A percentile compares a stretch with the other conserved stretches of the same genome.
phyloP scores from a whole-genome alignment of 495 filamentous ascomycete genomes.

The Bacidia rubella region DNA sequence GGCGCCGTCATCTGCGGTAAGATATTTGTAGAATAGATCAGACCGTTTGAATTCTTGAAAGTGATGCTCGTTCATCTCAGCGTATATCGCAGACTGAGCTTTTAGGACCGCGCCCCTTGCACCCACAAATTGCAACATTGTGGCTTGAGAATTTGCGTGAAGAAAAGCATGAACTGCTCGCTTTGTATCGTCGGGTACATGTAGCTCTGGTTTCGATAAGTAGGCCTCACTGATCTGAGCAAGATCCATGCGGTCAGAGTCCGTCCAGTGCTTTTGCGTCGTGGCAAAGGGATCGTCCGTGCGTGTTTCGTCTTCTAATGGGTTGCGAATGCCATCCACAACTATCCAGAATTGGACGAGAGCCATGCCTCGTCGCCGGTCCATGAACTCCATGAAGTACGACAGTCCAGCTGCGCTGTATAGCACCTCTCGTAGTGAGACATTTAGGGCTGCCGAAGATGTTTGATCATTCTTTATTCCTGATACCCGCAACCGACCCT shows the following conservation, averaged over 20 bases:
- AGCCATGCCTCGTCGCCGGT: constrained; percentile 71
- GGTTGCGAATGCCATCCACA: constrained; percentile 93
- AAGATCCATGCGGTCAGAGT: constrained; percentile 75
- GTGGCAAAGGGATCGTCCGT: constrained; percentile 51
- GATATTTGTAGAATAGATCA: constrained; percentile 87
- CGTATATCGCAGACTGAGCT: constrained; percentile 69
- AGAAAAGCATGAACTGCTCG: constrained; percentile 63
- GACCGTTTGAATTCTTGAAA: constrained; percentile 82
- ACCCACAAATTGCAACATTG: constrained; percentile 64
- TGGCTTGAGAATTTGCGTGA: constrained; percentile 58
- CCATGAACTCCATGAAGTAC: constrained; percentile 99
- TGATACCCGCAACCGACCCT: constrained; percentile 23
- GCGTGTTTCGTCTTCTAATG: constrained; percentile 74
- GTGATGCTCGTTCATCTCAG: constrained; percentile 65
- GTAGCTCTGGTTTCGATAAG: constrained; percentile 66
- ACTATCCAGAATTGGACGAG: constrained; percentile 98
- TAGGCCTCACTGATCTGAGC: constrained; percentile 84
- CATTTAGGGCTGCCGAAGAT: constrained; percentile 48
- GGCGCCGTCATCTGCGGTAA: constrained; percentile 75
- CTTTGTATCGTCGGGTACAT: constrained; percentile 54
- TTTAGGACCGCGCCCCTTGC: constrained; percentile 70
- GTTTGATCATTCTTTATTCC: constrained; percentile 26
- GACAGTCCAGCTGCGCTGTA: constrained; percentile 81
- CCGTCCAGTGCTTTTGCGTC: constrained; percentile 57
- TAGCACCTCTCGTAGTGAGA: constrained; percentile 66